These are phyloP conservation scores for Calonectria pteridis DNA, from an alignment of 2,329 filamentous ascomycete genomes.

Conservation along the genomic window DNA sequence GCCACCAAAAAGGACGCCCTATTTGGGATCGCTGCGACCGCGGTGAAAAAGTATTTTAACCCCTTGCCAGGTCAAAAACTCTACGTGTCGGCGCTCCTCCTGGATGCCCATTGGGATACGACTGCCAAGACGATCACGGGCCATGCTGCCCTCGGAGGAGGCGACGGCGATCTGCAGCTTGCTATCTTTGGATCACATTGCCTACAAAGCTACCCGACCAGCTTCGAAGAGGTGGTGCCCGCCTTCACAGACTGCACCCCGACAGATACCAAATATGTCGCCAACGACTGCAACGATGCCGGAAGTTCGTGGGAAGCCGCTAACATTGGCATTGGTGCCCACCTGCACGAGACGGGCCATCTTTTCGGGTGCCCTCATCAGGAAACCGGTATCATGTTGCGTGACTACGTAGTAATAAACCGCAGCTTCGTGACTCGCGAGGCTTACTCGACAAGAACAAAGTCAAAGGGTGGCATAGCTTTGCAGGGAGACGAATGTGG, in stretches of 20 bases:
- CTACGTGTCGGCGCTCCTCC: constrained; percentile 87
- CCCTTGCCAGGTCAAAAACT: constrained; percentile 82
- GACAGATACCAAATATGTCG: constrained; percentile 83
- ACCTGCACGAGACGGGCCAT: constrained; percentile 92
- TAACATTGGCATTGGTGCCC: constrained; percentile 92
- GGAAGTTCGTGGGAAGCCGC: constrained; percentile 97
- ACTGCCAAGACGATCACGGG: constrained; percentile 77
- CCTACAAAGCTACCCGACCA: constrained; percentile 90
- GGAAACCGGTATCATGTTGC: constrained; percentile 90
- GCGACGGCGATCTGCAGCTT: constrained; percentile 79
- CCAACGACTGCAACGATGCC: constrained; percentile 87
- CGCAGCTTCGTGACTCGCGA: constrained; percentile 86
- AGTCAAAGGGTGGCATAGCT: constrained; percentile 82
- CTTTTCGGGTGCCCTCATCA: constrained; percentile 91
- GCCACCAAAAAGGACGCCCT: constrained; percentile 80
- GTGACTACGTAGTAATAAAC: constrained; percentile 88
- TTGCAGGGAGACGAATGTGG: constrained; percentile 84
- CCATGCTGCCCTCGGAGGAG: constrained; percentile 86
- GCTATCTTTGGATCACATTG: constrained; percentile 94
- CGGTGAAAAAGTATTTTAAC: constrained; percentile 82
- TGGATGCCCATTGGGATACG: constrained; percentile 92
- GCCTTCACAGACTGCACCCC: constrained; percentile 92
- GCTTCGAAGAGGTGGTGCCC: constrained; percentile 89
- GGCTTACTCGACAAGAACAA: constrained; percentile 88
- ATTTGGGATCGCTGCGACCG: constrained; percentile 81